Evolutionary conservation across 129 eudicot genomes (phyloP), one percentile per base, ranked within the genome.

Genomic region (Silybum marianum): DNA sequence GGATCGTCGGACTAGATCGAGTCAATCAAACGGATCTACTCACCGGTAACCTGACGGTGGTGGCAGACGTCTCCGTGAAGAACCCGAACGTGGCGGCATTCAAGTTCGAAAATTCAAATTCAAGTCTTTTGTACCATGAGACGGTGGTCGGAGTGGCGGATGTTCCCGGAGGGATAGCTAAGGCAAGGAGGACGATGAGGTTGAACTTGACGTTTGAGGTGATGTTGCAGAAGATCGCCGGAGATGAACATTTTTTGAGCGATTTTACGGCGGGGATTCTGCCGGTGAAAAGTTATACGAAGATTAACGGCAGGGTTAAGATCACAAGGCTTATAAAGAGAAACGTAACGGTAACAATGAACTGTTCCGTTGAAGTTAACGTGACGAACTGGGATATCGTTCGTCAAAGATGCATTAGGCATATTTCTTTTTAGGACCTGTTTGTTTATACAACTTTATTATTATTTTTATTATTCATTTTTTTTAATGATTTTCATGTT

Each of bases 41-140:
- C 6, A 7, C 4, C 34, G 82, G 82, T 1, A 91, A 84, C 68
- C 7, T 89, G 3, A 89, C 90, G 0, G 78, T 91, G 2, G 71
- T 78, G 18, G 88, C 92, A 0, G 93, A 87, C 9, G 83, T 91
- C 4, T 87, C 90, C 22, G 78, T 91, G 3, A 91, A 89, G 44
- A 91, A 91, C 60, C 85, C 89, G 4, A 91, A 91, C 79, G 86
- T 82, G 79, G 97, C 90, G 2, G 75, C 90, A 18, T 89, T 76
- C 38, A 89, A 72, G 73, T 91, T 72, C 54, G 69, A 69, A 1
- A 80, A 75, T 32, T 77, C 87, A 11, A 86, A 81, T n/a, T 85
- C 93, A n/a, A 72, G 62, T 40, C 58, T 91, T 23, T 65, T 46
- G 75, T 91, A 91, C 78, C 88, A 67, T 51, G 89, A 78, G 5